Base-by-base conservation (phyloP, 1,284 basidiomycete genomes). In the Ustilago bromivora region DNA sequence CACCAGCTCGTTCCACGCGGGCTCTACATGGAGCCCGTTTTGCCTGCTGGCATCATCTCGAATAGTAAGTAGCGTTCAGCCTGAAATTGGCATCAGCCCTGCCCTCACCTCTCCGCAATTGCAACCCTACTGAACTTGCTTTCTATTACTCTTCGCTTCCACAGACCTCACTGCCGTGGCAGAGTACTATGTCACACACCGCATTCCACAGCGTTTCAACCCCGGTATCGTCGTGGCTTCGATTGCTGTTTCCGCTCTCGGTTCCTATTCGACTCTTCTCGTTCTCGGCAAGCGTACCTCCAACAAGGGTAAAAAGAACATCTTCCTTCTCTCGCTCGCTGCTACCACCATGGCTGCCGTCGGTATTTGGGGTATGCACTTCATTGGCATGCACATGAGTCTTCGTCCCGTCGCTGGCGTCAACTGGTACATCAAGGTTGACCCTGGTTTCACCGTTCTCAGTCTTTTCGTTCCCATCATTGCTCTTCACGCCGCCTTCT, bases 221-320 rank as follows among this genome's bases (percentile, higher is more conserved):
- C 81, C 87, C 0, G 88, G 87, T 51, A 84, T 88, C 58, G 83
- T 88, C 57, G 85, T 88, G 71, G 87, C 87, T n/a, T 88, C 88
- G 46, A 86, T 89, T 66, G 84, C 88, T 70, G 88, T 89, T 34
- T 87, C 88, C 34, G 85, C 87, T 40, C 84, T 89, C 38, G 88
- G 88, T 19, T 88, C 88, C 3, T 88, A 89, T 72, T 86, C 88
- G 1, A 88, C 88, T 7, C 86, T 89, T 3, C 84, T 88, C 36
- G 81, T 88, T 2, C 86, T 89, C 19, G 88, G 87, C 28, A 84
- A 87, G 61, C 83, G 88, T 55, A 88, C 88, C 8, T 83, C 84
- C 36, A 86, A 86, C 61, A 82, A 84, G 61, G 88, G 88, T 40
- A 71, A 83, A 58, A 80, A 86, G 41, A 88, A 88, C 81, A 78